These are phyloP conservation scores for Hanseniaspora lachancei DNA, from an alignment of 805 yeast genomes.

Conservation along the genomic window DNA sequence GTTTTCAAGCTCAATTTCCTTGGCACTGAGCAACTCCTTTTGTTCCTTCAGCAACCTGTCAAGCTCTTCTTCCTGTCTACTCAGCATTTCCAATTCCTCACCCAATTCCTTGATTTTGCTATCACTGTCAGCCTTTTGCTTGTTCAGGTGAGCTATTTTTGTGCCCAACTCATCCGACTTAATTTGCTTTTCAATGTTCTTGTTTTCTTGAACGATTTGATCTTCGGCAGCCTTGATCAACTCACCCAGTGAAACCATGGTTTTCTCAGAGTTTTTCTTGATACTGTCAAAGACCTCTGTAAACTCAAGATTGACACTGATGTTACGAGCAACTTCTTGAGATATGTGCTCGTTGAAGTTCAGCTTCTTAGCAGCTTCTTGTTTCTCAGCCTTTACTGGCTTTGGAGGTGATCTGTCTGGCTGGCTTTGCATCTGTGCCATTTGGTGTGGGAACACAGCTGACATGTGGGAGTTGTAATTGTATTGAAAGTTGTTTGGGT, in stretches of 20 bases:
- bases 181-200: slow-evolving; percentile 3
- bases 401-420: not conserved
- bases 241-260: not conserved
- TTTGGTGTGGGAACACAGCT: not conserved
- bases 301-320: not conserved
- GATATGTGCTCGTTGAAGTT: not conserved
- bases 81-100: not conserved
- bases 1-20: not conserved
- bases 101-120: not conserved
- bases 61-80: slow-evolving; percentile 10
- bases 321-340: not conserved
- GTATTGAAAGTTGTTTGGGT: not conserved
- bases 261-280: not conserved
- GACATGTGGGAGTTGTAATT: not conserved
- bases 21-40: slow-evolving; percentile 4
- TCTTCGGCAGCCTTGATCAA: not conserved
- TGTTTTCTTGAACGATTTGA: not conserved
- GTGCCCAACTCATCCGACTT: not conserved
- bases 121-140: not conserved
- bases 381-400: not conserved
- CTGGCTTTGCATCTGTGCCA: not conserved
- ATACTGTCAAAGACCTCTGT: not conserved
- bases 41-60: slow-evolving; percentile 1
- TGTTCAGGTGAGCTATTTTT: not conserved
- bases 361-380: not conserved